A percentile compares a stretch with the other conserved stretches of the same genome.
Conservation (phyloP, 345 rosid genomes). For the Turritis glabra region DNA sequence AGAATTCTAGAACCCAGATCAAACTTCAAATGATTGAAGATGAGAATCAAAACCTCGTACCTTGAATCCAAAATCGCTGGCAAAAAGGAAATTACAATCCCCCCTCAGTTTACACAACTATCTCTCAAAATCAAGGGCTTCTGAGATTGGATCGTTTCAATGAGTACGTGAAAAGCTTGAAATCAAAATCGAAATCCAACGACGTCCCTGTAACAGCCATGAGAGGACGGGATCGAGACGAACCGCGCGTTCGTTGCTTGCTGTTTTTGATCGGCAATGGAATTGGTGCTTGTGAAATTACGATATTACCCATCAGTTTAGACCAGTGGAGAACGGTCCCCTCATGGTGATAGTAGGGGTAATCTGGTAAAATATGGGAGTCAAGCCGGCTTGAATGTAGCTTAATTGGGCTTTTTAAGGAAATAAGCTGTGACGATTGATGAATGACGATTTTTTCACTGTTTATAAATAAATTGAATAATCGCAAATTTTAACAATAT, state of each 20-base stretch:
- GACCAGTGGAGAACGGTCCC: not conserved
- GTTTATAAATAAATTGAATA: slow-evolving; percentile 25
- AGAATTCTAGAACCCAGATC: slow-evolving; percentile 48
- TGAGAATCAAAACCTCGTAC: slow-evolving; percentile 32
- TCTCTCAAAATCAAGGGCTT: slow-evolving; percentile 30
- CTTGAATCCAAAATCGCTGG: slow-evolving; percentile 33
- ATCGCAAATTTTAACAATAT: not conserved
- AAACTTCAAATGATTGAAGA: slow-evolving; percentile 20
- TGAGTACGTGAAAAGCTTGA: slow-evolving; percentile 44
- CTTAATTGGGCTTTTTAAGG: slow-evolving; percentile 34
- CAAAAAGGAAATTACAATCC: not conserved
- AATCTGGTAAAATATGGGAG: slow-evolving; percentile 3
- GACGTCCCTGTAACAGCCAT: slow-evolving; percentile 59
- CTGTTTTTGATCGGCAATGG: slow-evolving; percentile 84
- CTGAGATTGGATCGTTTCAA: slow-evolving; percentile 32
- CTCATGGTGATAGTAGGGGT: slow-evolving; percentile 24
- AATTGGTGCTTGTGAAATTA: slow-evolving; percentile 40
- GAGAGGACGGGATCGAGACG: slow-evolving; percentile 58
- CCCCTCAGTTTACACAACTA: not conserved
- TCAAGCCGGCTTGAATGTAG: slow-evolving; percentile 38
- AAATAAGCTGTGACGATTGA: slow-evolving; percentile 35
- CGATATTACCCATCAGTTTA: slow-evolving; percentile 45
- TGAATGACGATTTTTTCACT: slow-evolving; percentile 15
- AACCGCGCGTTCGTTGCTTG: slow-evolving; percentile 47
- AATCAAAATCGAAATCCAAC: slow-evolving; percentile 41